Conservation (phyloP, 2,329 filamentous ascomycete species). For the Neofusicoccum parvum region DNA sequence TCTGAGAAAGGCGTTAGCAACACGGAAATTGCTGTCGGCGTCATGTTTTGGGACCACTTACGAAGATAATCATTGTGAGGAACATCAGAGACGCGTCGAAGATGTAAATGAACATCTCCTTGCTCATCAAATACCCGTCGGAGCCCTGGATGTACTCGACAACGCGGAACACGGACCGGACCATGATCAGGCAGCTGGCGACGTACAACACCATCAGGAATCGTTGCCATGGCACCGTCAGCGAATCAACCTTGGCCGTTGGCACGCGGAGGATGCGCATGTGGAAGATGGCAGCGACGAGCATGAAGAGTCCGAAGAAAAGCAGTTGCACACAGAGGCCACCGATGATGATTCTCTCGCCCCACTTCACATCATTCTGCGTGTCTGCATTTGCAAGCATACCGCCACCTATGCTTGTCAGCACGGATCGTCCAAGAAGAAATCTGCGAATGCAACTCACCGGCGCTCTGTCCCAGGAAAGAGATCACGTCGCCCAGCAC, state of each 20-base stretch:
- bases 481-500: constrained; percentile 45
- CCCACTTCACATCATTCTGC: constrained; percentile 23
- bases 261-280: constrained; percentile 27
- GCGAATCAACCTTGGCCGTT: constrained; percentile 15
- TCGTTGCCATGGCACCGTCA: constrained; percentile 27
- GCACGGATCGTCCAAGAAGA: neutral
- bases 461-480: constrained; percentile 43
- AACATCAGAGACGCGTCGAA: constrained; percentile 53
- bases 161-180: constrained; percentile 53
- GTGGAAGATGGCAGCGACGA: constrained; percentile 34
- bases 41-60: too few relatives aligned
- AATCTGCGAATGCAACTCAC: neutral
- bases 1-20: constrained; percentile 10
- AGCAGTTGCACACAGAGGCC: constrained; percentile 55
- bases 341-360: constrained; percentile 49
- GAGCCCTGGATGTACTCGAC: constrained; percentile 52
- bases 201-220: constrained; percentile 48
- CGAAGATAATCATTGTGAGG: constrained; percentile 44
- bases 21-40: too few relatives aligned
- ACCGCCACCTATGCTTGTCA: constrained; percentile 7
- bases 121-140: constrained; percentile 47
- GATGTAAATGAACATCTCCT: constrained; percentile 51
- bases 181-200: constrained; percentile 50
- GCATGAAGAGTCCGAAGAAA: constrained; percentile 55
- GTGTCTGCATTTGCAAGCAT: neutral